Base-by-base conservation (phyloP, 768 basidiomycete species). In the Terana coerulea region DNA sequence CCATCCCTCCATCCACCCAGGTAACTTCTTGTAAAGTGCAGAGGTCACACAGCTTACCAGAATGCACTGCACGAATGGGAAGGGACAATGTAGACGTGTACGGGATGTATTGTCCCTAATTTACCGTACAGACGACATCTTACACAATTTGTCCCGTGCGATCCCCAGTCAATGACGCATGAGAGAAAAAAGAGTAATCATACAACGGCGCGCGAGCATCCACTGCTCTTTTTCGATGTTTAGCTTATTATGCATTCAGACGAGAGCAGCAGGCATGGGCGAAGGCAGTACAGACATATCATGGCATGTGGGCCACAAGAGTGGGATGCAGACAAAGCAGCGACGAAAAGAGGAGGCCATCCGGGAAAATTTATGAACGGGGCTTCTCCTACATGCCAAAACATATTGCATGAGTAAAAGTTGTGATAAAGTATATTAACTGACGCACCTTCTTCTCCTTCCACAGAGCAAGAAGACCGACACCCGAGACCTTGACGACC, bases 401-500 rank as follows among this genome's bases (percentile, higher is more conserved):
- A 36, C n/a, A n/a, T n/a, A n/a, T n/a, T n/a, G n/a, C n/a, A n/a
- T n/a, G n/a, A n/a, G n/a, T n/a, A n/a, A n/a, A n/a, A n/a, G n/a
- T n/a, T n/a, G n/a, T n/a, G n/a, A n/a, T n/a, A n/a, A n/a, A n/a
- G n/a, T n/a, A n/a, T n/a, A n/a, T n/a, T n/a, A 15, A 22, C 41
- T 21, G 22, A 73, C 82, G 40, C 51, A 87, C 91, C 88, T 98
- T 98, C 82, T 98, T 98, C 81, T 98, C 95, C 71, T 95, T 97
- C 95, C 95, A 97, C 64, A 97, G 79, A 55, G 95, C 95, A 58
- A 97, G 83, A 53, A 99, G 84, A 79, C 97, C 97, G 61, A 99
- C 97, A 68, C 97, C 97, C 49, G 97, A 98, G 36, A 99, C 97
- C 79, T 99, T 98, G 65, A 99, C 97, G 62, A 98, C 86, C 77